Percentiles rank a stretch among this genome's conserved stretches.
These are phyloP conservation scores for Trichophyton mentagrophytes DNA, from an alignment of 2,329 filamentous ascomycete species.

Conservation along the genomic window DNA sequence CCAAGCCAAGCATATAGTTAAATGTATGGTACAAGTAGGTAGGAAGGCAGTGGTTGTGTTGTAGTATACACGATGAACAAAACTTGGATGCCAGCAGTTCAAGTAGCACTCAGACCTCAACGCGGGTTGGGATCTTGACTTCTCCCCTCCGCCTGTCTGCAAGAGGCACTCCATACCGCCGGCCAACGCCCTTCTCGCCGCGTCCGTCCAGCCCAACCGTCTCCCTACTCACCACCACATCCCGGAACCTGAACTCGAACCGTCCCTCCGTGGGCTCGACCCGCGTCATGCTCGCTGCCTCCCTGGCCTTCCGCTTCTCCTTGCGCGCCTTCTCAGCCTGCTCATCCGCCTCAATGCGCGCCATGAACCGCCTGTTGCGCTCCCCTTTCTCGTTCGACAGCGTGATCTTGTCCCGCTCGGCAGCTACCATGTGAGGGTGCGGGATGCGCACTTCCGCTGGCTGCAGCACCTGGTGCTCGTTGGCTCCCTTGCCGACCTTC, in stretches of 20 bases:
- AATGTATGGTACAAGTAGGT: too few relatives aligned
- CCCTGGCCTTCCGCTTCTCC: conserved; percentile 27
- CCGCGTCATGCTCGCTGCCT: conserved; percentile 33
- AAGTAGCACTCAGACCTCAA: conserved; percentile 32
- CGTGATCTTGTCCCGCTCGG: conserved; percentile 34
- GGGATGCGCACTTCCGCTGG: conserved; percentile 52
- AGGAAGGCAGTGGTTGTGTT: too few relatives aligned
- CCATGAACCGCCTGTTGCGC: conserved; percentile 28
- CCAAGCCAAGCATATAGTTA: too few relatives aligned
- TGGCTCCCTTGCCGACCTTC: conserved; percentile 30
- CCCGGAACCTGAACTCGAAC: conserved; percentile 49
- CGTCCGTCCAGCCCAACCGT: conserved; percentile 44
- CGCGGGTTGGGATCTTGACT: conserved; percentile 50
- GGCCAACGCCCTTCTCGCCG: conserved; percentile 41
- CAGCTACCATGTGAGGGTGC: conserved; percentile 45
- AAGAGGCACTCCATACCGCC: conserved; percentile 49
- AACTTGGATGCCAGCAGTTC: not conserved
- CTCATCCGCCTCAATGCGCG: conserved; percentile 32
- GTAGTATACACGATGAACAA: not conserved
- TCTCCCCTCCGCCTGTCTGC: conserved; percentile 50
- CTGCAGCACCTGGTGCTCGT: conserved; percentile 40
- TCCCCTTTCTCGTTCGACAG: conserved; percentile 24
- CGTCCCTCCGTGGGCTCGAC: conserved; percentile 37
- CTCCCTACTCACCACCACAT: conserved; percentile 41
- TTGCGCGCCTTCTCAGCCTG: conserved; percentile 30